phyloP scores from a whole-genome alignment of 805 yeast species.

The Lachancea waltii region DNA sequence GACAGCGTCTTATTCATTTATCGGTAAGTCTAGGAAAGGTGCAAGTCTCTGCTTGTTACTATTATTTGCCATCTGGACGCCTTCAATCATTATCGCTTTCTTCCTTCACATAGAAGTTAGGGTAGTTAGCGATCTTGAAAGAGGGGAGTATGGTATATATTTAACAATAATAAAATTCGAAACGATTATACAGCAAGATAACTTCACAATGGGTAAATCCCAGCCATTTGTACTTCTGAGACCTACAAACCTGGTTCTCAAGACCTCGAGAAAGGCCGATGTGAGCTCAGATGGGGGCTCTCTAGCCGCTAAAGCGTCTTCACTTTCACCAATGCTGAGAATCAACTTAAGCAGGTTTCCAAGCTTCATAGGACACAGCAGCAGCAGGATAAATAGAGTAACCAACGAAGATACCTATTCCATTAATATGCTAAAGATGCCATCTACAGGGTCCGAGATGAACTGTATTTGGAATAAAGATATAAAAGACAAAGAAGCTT shows the following conservation, averaged over 20 bases:
- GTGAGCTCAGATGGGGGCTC: neutral
- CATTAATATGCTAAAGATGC: constrained; percentile 53
- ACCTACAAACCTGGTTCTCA: constrained; percentile 17
- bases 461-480: constrained; percentile 15
- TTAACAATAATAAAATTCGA: no score
- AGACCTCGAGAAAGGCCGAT: constrained; percentile 1
- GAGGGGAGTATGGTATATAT: no score
- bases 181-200: neutral
- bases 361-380: constrained; percentile 59
- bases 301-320: neutral
- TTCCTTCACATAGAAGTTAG: no score
- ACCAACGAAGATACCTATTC: constrained; percentile 78
- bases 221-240: constrained; percentile 20
- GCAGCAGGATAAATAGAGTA: constrained; percentile 67
- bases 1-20: no score
- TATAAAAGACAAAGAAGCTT: constrained; percentile 17
- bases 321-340: constrained; percentile 15
- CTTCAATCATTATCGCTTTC: no score
- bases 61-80: no score
- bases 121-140: no score
- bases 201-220: constrained; percentile 17
- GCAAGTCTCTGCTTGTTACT: no score
- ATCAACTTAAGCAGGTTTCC: constrained; percentile 28
- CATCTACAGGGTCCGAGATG: constrained; percentile 28
- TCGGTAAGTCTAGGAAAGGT: no score